Conservation (phyloP, 257 asterid species). For the Striga asiatica region DNA sequence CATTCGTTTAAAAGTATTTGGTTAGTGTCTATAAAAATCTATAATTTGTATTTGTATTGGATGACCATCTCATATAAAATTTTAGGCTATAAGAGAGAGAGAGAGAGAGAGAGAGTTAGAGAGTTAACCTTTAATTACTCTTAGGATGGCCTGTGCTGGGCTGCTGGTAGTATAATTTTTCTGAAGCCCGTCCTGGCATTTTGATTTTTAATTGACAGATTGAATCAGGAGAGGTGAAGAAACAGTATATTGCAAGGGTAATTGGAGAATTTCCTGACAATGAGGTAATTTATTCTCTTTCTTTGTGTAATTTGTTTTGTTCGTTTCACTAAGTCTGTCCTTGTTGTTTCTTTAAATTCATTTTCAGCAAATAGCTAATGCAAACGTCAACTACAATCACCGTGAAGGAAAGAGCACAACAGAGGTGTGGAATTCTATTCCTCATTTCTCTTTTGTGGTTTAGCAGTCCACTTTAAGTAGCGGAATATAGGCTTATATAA, state of each 20-base stretch:
- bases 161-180: neutral
- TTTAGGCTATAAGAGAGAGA: neutral
- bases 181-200: constrained; percentile 2
- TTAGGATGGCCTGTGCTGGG: neutral
- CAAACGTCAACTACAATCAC: constrained; percentile 53
- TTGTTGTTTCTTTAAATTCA: neutral
- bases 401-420: constrained; percentile 78
- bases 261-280: constrained; percentile 75
- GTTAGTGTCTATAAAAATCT: too few species aligned
- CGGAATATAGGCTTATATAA: neutral
- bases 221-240: constrained; percentile 76
- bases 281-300: constrained; percentile 43
- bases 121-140: neutral
- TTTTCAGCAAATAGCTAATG: constrained; percentile 74
- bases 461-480: neutral
- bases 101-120: too few species aligned
- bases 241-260: constrained; percentile 81
- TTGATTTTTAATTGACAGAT: constrained; percentile 41
- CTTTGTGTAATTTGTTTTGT: neutral
- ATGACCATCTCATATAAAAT: neutral
- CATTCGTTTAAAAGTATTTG: too few species aligned
- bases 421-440: constrained; percentile 37
- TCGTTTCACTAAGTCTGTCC: too few species aligned
- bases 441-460: neutral
- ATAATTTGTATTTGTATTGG: neutral